These are phyloP conservation scores for Stachybotrys chartarum DNA, from an alignment of 2,329 filamentous ascomycete species.

Conservation along the genomic window DNA sequence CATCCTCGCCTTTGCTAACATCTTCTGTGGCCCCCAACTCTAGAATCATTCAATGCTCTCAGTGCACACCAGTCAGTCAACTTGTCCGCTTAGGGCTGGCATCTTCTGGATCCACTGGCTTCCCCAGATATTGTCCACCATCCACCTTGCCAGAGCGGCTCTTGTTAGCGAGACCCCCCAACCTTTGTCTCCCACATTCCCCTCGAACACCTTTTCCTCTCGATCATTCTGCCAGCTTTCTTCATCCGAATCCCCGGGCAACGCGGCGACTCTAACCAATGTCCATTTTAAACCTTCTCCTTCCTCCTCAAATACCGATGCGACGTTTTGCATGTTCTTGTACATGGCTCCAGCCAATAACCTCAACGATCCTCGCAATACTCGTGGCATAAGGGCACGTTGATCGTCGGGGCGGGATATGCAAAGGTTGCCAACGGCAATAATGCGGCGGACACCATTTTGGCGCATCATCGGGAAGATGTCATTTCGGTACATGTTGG, in stretches of 20 bases:
- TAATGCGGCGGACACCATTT: background rate
- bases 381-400: background rate
- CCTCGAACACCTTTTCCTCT: background rate
- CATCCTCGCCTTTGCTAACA: no score
- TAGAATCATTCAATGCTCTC: no score
- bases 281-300: background rate
- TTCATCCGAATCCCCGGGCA: background rate
- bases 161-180: background rate
- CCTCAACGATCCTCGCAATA: background rate
- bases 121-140: conserved; percentile 1
- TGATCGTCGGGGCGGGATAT: conserved; percentile 1
- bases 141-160: background rate
- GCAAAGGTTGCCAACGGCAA: background rate
- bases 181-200: background rate
- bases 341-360: background rate
- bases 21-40: no score
- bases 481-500: conserved; percentile 1
- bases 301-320: background rate
- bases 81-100: background rate
- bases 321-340: background rate
- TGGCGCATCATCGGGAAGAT: conserved; percentile 1
- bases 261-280: background rate
- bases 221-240: background rate
- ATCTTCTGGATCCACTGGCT: conserved; percentile 1
- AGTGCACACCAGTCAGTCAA: background rate